Evolutionary conservation across 2,329 filamentous ascomycete species (phyloP), one percentile per base, ranked within the genome.

Genomic region (Zymoseptoria ardabiliae): DNA sequence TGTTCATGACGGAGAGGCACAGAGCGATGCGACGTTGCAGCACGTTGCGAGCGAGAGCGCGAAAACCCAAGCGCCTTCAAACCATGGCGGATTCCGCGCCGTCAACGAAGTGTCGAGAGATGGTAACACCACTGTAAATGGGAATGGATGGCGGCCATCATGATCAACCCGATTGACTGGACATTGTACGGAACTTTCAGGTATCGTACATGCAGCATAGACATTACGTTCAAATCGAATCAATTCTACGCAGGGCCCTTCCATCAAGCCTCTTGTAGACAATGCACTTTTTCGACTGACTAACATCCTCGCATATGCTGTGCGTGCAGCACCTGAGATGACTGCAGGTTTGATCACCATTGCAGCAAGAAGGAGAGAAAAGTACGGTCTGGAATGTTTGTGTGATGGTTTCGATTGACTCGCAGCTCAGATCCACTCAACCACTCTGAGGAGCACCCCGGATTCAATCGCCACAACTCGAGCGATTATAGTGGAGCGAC

Each of bases 41-140:
- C 50, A 13, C 19, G 48, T 13, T 49, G 41, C 35, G 13, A 49
- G 22, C 20, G 53, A 35, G 41, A 58, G 19, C n/a, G 50, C 51
- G 50, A 50, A 56, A 49, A 54, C 45, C 35, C 41, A 58, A 20
- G 30, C 53, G 35, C 22, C 59, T 45, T 28, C 21, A n/a, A 54
- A 51, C n/a, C 30, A 45, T n/a, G 59, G 61, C n/a, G 61, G 61
- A 45, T 65, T 65, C 50, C 62, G 59, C 45, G 60, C 62, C 30
- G 64, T 65, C 50, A 45, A 45, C 35, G 35, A 45, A 45, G 35
- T 45, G 35, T 45, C 35, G 35, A 45, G 35, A 45, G 35, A 45
- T 45, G 35, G 35, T n/a, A 45, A 45, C 35, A 17, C 17, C 17
- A 17, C 17, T 45, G 35, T 45, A 13, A 45, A 45, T 45, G 35